phyloP scores from a whole-genome alignment of 148 eudicot species.

The Persicaria tinctoria region DNA sequence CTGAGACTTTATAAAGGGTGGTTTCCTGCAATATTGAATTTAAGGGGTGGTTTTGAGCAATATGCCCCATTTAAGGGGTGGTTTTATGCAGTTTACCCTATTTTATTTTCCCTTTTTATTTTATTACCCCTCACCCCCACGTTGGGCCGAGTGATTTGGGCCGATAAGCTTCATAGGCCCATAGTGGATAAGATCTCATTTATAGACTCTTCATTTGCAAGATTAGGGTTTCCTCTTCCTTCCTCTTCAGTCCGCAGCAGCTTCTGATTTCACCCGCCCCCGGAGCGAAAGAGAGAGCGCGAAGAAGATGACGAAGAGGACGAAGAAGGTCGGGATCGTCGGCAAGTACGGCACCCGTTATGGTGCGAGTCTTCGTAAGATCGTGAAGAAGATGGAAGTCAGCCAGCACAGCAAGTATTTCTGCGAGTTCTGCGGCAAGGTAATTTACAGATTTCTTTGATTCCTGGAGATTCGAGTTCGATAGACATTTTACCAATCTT shows the following conservation, averaged over 20 bases:
- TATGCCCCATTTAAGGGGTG: too few relatives aligned
- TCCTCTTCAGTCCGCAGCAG: background rate
- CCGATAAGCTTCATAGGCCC: background rate
- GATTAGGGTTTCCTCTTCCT: conserved; percentile 7
- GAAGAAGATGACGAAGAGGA: conserved; percentile 50
- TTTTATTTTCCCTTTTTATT: too few relatives aligned
- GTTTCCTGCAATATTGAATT: too few relatives aligned
- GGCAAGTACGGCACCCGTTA: conserved; percentile 87
- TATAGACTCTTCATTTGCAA: background rate
- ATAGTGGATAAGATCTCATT: background rate
- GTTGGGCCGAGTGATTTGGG: background rate
- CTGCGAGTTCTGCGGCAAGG: conserved; percentile 98
- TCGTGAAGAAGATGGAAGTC: conserved; percentile 96
- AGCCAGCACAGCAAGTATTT: conserved; percentile 94
- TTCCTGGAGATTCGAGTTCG: background rate
- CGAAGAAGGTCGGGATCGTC: conserved; percentile 77
- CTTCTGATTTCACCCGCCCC: background rate
- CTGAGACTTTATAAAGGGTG: too few relatives aligned
- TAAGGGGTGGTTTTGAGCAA: too few relatives aligned
- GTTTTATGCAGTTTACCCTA: too few relatives aligned
- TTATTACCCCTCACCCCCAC: too few relatives aligned
- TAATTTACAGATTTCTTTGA: background rate
- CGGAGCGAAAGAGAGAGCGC: background rate
- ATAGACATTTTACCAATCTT: background rate
- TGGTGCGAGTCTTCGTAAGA: conserved; percentile 97